These are phyloP conservation scores for Macrocybe sp. DNA, from an alignment of 1,284 basidiomycete species.

Conservation along the genomic window DNA sequence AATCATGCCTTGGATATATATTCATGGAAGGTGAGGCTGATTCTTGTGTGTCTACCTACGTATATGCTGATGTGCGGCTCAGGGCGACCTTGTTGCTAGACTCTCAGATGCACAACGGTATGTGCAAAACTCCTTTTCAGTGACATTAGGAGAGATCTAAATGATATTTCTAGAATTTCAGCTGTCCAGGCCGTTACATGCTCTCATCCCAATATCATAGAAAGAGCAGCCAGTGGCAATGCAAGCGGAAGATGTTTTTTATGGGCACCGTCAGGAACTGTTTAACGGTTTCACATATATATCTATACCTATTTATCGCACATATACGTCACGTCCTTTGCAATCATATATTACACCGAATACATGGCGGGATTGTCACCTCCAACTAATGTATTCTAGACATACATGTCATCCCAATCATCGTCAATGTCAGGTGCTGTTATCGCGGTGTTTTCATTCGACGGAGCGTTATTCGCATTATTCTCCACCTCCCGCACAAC, in stretches of 20 bases:
- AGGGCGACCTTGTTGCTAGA: slow-evolving; percentile 65
- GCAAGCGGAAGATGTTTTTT: slow-evolving; percentile 71
- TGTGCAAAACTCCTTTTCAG: slow-evolving; percentile 2
- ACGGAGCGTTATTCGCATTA: slow-evolving; percentile 1
- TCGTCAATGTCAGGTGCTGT: slow-evolving; percentile 19
- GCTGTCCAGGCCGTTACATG: slow-evolving; percentile 82
- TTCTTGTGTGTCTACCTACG: not conserved
- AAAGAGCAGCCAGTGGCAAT: slow-evolving; percentile 71
- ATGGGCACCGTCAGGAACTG: slow-evolving; percentile 53
- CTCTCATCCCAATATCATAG: slow-evolving; percentile 71
- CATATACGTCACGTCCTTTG: not conserved
- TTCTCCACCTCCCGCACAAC: slow-evolving; percentile 55
- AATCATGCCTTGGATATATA: slow-evolving; percentile 69
- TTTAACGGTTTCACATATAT: not conserved
- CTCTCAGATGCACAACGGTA: slow-evolving; percentile 55
- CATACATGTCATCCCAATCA: slow-evolving; percentile 47
- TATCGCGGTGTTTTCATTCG: slow-evolving; percentile 1
- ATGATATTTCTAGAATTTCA: slow-evolving; percentile 45
- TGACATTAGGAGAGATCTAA: slow-evolving; percentile 2
- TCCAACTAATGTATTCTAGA: slow-evolving; percentile 18
- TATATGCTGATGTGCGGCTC: slow-evolving; percentile 1
- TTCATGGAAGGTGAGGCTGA: slow-evolving; percentile 52
- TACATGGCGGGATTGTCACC: not conserved
- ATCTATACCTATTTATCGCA: not conserved
- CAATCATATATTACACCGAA: slow-evolving; percentile 2